Evolutionary conservation across 2,329 filamentous ascomycete species (phyloP).

Genomic region (Xylaria sp.): DNA sequence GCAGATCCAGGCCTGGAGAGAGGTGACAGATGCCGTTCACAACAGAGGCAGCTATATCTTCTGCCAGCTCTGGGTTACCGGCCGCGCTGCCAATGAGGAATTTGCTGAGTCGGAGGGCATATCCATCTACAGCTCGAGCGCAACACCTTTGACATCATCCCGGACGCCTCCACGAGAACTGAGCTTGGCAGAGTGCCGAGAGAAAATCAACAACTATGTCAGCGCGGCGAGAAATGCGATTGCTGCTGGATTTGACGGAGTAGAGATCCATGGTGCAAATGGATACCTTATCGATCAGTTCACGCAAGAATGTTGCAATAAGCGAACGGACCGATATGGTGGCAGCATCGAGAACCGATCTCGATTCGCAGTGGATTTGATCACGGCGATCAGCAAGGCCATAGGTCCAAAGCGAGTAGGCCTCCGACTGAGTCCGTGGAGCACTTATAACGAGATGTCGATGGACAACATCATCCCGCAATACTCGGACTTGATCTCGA

Average conservation of each 20-base stretch:
- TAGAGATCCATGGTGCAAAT: slow-evolving; percentile 57
- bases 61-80: slow-evolving; percentile 57
- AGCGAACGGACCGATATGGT: slow-evolving; percentile 16
- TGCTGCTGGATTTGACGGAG: slow-evolving; percentile 62
- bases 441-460: slow-evolving; percentile 55
- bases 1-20: slow-evolving; percentile 51
- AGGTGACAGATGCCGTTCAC: slow-evolving; percentile 54
- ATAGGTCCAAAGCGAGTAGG: slow-evolving; percentile 44
- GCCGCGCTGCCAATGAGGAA: slow-evolving; percentile 44
- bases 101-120: slow-evolving; percentile 28
- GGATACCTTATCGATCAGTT: slow-evolving; percentile 58
- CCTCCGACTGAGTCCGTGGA: slow-evolving; percentile 56
- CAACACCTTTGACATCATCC: slow-evolving; percentile 33
- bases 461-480: slow-evolving; percentile 58
- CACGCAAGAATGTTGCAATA: slow-evolving; percentile 28
- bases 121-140: slow-evolving; percentile 27
- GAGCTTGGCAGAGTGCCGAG: slow-evolving; percentile 58
- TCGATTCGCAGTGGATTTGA: slow-evolving; percentile 37
- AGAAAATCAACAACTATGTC: slow-evolving; percentile 53
- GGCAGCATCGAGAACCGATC: slow-evolving; percentile 32
- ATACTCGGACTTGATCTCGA: slow-evolving; percentile 51
- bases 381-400: slow-evolving; percentile 34
- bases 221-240: slow-evolving; percentile 50
- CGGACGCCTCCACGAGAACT: slow-evolving; percentile 53
- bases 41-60: slow-evolving; percentile 53